A percentile compares a stretch with the other conserved stretches of the same genome.
phyloP scores from a whole-genome alignment of 2,329 filamentous ascomycete genomes.

The Endocalyx cinctus region DNA sequence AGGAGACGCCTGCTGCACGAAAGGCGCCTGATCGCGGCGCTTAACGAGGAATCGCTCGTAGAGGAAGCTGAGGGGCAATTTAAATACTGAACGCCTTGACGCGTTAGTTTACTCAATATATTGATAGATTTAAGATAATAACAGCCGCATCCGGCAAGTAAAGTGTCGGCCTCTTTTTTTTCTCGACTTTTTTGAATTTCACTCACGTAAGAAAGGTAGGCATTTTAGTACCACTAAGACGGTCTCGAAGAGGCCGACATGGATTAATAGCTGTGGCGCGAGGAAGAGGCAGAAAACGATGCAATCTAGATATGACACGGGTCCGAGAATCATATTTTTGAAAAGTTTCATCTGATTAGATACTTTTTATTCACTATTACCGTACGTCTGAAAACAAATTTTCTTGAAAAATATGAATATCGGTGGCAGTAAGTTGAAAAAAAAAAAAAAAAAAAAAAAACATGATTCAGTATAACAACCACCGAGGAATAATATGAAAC shows the following conservation, averaged over 20 bases:
- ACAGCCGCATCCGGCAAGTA: background rate
- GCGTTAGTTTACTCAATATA: too few species aligned
- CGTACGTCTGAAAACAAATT: background rate
- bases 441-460: too few species aligned
- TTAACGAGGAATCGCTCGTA: slow-evolving; percentile 49
- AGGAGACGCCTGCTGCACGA: slow-evolving; percentile 62
- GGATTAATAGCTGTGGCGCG: slow-evolving; percentile 64
- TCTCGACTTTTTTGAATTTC: background rate
- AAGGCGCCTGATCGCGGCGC: slow-evolving; percentile 47
- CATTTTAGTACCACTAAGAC: slow-evolving; percentile 53
- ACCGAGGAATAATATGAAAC: too few species aligned
- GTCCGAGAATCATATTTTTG: slow-evolving; percentile 67
- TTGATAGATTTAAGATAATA: too few species aligned
- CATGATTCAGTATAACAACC: too few species aligned
- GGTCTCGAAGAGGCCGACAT: slow-evolving; percentile 59
- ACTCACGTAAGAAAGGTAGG: slow-evolving; percentile 66
- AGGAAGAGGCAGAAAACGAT: slow-evolving; percentile 67
- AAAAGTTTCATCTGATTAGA: background rate
- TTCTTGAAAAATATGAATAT: too few species aligned
- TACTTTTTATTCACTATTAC: too few species aligned
- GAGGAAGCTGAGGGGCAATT: slow-evolving; percentile 55
- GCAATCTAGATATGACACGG: slow-evolving; percentile 73
- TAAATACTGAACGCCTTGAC: too few species aligned
- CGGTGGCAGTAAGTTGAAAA: too few species aligned
- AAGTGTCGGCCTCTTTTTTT: background rate